These are phyloP conservation scores for Paracoccidioides brasiliensis DNA, from an alignment of 2,329 filamentous ascomycete species.

Conservation along the genomic window DNA sequence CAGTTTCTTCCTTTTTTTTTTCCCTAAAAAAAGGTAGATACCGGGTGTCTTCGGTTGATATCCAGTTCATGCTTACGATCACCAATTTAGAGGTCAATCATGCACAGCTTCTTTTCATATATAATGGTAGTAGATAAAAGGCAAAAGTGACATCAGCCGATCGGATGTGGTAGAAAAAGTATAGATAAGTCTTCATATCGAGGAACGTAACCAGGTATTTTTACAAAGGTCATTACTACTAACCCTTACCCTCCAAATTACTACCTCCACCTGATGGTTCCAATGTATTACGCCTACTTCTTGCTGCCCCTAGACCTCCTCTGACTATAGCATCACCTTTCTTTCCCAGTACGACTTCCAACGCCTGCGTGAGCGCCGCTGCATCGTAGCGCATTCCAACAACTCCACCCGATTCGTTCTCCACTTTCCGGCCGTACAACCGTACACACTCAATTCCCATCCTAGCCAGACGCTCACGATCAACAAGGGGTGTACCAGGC, in stretches of 20 bases:
- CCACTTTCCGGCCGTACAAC: slow-evolving; percentile 55
- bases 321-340: slow-evolving; percentile 40
- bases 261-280: slow-evolving; percentile 2
- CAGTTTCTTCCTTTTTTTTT: background rate
- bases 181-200: background rate
- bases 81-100: no score
- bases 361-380: slow-evolving; percentile 56
- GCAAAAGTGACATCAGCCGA: background rate
- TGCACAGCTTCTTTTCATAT: no score
- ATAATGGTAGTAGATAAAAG: background rate
- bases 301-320: slow-evolving; percentile 26
- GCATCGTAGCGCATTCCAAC: slow-evolving; percentile 59
- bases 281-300: slow-evolving; percentile 48
- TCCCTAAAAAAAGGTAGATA: background rate
- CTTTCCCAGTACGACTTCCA: slow-evolving; percentile 64
- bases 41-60: background rate
- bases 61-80: background rate
- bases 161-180: background rate
- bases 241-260: background rate
- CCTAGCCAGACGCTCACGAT: slow-evolving; percentile 47
- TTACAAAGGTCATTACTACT: background rate
- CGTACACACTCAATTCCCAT: slow-evolving; percentile 66
- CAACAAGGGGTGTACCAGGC: slow-evolving; percentile 54
- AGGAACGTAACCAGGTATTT: background rate
- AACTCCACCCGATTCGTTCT: slow-evolving; percentile 36